These are phyloP conservation scores for Simplicillium aogashimaense DNA, from an alignment of 2,329 filamentous ascomycete genomes.

Conservation along the genomic window DNA sequence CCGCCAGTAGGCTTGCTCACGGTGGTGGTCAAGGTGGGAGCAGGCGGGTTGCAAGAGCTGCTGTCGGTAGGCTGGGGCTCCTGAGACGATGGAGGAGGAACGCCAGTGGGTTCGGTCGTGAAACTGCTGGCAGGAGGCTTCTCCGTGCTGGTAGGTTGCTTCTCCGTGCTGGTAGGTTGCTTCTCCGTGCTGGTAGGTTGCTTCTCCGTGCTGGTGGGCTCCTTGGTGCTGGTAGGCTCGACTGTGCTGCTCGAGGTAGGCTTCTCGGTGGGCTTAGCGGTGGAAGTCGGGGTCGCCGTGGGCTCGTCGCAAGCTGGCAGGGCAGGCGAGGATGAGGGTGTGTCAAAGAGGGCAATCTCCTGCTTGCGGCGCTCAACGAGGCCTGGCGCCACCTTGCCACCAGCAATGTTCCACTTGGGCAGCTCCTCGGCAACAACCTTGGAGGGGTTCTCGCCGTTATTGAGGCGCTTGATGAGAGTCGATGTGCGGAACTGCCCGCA, in stretches of 20 bases:
- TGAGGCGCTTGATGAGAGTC: constrained; percentile 27
- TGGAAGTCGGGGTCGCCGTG: background rate
- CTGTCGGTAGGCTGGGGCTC: background rate
- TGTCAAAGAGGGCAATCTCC: constrained; percentile 24
- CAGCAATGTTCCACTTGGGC: constrained; percentile 30
- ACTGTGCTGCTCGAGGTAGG: background rate
- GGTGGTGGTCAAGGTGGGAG: background rate
- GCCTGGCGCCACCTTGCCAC: constrained; percentile 23
- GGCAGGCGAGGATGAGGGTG: constrained; percentile 9
- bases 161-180: background rate
- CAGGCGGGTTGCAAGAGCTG: background rate
- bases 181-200: too few species aligned
- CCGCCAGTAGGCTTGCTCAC: too few species aligned
- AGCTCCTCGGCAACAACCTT: constrained; percentile 30
- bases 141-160: background rate
- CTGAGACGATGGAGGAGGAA: background rate
- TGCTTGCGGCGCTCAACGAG: constrained; percentile 25
- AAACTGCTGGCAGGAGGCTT: background rate
- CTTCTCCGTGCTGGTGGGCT: too few species aligned
- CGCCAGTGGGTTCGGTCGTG: background rate
- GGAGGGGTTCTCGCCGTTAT: constrained; percentile 24
- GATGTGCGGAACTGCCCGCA: constrained; percentile 23
- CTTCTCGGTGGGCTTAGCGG: background rate
- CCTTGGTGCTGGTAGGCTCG: background rate
- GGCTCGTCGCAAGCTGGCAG: constrained; percentile 1